phyloP scores from a whole-genome alignment of 2,329 filamentous ascomycete genomes.

The Cercospora sp. region DNA sequence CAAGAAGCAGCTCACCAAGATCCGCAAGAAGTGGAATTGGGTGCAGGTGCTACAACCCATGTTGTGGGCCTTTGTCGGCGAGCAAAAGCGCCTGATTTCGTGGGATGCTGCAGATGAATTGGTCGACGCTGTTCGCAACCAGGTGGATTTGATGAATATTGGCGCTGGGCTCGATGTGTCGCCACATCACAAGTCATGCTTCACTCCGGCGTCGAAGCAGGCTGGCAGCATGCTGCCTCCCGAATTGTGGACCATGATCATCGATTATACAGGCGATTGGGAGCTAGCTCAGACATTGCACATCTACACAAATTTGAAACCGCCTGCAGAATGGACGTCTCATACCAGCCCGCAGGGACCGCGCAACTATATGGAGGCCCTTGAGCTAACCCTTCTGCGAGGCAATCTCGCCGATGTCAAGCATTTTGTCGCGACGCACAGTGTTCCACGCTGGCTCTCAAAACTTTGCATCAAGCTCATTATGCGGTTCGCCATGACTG shows the following conservation, averaged over 20 bases:
- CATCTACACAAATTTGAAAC: constrained; percentile 73
- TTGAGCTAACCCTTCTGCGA: constrained; percentile 83
- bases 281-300: constrained; percentile 80
- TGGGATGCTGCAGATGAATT: constrained; percentile 67
- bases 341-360: constrained; percentile 65
- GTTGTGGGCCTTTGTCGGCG: constrained; percentile 69
- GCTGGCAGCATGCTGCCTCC: constrained; percentile 61
- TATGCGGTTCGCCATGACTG: constrained; percentile 83
- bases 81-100: constrained; percentile 51
- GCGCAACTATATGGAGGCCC: constrained; percentile 70
- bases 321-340: constrained; percentile 70
- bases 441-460: constrained; percentile 73
- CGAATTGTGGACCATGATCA: constrained; percentile 86
- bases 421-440: constrained; percentile 64
- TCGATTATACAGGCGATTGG: constrained; percentile 85
- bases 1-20: constrained; percentile 80
- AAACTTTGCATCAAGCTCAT: constrained; percentile 82
- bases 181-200: constrained; percentile 37
- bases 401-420: constrained; percentile 70
- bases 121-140: constrained; percentile 73
- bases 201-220: constrained; percentile 34
- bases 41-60: constrained; percentile 78
- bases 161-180: constrained; percentile 65
- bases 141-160: constrained; percentile 71
- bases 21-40: constrained; percentile 83